These are phyloP conservation scores for Achlya hypogyna DNA, from an alignment of 352 stramenopile genomes.

Conservation along the genomic window DNA sequence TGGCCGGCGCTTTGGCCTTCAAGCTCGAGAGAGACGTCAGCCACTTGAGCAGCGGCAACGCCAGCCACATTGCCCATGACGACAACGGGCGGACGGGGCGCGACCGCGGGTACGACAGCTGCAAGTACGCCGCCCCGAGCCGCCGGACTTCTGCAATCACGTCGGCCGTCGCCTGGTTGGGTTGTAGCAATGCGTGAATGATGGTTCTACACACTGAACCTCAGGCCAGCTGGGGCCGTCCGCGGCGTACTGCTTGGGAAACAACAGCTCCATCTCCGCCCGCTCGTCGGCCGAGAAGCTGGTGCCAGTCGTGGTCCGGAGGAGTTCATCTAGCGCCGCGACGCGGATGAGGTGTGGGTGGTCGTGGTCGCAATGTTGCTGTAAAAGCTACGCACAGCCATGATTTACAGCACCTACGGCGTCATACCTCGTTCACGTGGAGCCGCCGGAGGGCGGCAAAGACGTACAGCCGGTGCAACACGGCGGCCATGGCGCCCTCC, in stretches of 20 bases:
- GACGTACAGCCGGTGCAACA: constrained; percentile 14
- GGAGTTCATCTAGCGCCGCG: not conserved
- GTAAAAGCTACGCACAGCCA: not conserved
- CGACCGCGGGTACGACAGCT: not conserved
- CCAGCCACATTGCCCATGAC: not conserved
- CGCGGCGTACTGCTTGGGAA: not conserved
- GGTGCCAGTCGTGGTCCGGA: not conserved
- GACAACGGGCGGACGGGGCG: not conserved
- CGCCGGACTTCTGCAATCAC: not conserved
- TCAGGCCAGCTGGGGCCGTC: not conserved
- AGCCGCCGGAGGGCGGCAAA: constrained; percentile 2
- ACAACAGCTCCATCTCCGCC: not conserved
- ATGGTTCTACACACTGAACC: not conserved
- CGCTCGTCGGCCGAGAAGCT: not conserved
- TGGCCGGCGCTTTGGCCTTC: not conserved
- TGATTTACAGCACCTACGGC: not conserved
- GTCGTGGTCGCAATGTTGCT: not conserved
- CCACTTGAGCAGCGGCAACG: constrained; percentile 6
- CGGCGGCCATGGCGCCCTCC: not conserved
- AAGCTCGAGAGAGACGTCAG: constrained; percentile 6
- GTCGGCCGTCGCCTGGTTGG: not conserved
- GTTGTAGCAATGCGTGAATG: constrained; percentile 2
- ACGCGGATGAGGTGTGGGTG: not conserved
- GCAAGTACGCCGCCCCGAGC: not conserved
- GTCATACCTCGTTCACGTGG: not conserved